phyloP scores from a whole-genome alignment of 176 grass and related monocot species.

The Cenchrus fungigraminus region DNA sequence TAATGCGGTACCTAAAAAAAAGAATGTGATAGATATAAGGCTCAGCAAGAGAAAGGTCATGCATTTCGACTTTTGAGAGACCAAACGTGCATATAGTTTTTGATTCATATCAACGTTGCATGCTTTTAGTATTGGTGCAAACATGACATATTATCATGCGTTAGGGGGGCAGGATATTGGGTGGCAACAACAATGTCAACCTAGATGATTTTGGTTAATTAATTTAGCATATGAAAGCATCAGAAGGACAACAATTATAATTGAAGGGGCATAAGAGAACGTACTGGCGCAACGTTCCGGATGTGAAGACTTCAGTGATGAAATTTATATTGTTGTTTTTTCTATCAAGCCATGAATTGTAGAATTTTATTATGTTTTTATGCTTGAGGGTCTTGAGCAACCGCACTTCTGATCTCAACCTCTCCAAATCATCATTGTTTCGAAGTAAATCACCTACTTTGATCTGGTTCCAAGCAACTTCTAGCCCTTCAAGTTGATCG shows the following conservation, averaged over 20 bases:
- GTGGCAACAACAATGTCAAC: slow-evolving; percentile 21
- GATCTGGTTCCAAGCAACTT: slow-evolving; percentile 85
- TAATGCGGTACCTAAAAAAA: slow-evolving; percentile 74
- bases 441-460: slow-evolving; percentile 66
- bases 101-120: neutral
- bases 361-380: slow-evolving; percentile 86
- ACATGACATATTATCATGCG: neutral
- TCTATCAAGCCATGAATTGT: slow-evolving; percentile 76
- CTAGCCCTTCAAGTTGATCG: slow-evolving; percentile 86
- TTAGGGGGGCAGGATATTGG: neutral
- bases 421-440: slow-evolving; percentile 66
- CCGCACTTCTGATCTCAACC: slow-evolving; percentile 76
- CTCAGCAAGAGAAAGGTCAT: slow-evolving; percentile 7
- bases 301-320: slow-evolving; percentile 87
- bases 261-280: slow-evolving; percentile 32
- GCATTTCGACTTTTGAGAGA: neutral
- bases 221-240: slow-evolving; percentile 13
- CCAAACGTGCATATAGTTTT: neutral
- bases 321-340: slow-evolving; percentile 75
- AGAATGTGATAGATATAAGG: neutral
- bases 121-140: neutral
- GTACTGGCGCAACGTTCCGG: slow-evolving; percentile 75
- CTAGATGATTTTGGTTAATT: neutral
- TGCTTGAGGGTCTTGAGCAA: slow-evolving; percentile 85
- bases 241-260: neutral